Conservation (phyloP, 1,284 basidiomycete genomes). For the Fomitiporia mediterranea region DNA sequence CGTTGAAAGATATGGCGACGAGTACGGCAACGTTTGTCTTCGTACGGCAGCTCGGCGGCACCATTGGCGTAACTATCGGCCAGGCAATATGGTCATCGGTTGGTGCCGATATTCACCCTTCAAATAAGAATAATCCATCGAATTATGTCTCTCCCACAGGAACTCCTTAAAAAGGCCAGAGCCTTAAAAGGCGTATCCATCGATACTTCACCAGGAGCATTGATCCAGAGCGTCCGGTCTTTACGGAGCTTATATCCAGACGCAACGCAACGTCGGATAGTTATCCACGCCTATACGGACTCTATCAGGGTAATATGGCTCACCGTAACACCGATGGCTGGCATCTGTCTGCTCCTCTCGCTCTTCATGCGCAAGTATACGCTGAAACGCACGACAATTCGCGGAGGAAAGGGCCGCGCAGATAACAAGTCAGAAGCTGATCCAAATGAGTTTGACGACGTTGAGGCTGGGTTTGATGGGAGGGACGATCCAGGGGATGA, state of each 20-base stretch:
- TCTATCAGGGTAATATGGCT: conserved; percentile 73
- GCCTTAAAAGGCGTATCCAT: conserved; percentile 44
- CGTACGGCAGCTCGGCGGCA: conserved; percentile 71
- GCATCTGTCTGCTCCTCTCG: conserved; percentile 52
- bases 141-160: conserved; percentile 33
- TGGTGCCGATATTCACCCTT: conserved; percentile 22
- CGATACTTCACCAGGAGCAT: conserved; percentile 46
- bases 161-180: conserved; percentile 45
- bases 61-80: conserved; percentile 69
- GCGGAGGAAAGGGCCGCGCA: conserved; percentile 30
- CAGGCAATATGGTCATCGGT: conserved; percentile 66
- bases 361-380: conserved; percentile 60
- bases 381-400: conserved; percentile 53
- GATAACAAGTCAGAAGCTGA: conserved; percentile 19
- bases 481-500: not conserved
- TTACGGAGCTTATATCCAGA: conserved; percentile 51
- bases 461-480: not conserved
- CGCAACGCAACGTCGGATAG: conserved; percentile 37
- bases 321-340: conserved; percentile 56
- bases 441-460: not conserved
- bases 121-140: conserved; percentile 2
- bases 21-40: conserved; percentile 70
- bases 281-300: conserved; percentile 67
- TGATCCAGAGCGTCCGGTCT: conserved; percentile 52
- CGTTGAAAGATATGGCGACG: conserved; percentile 76